Conservation (phyloP, 208 protist genomes). For the Crithidia sp. region DNA sequence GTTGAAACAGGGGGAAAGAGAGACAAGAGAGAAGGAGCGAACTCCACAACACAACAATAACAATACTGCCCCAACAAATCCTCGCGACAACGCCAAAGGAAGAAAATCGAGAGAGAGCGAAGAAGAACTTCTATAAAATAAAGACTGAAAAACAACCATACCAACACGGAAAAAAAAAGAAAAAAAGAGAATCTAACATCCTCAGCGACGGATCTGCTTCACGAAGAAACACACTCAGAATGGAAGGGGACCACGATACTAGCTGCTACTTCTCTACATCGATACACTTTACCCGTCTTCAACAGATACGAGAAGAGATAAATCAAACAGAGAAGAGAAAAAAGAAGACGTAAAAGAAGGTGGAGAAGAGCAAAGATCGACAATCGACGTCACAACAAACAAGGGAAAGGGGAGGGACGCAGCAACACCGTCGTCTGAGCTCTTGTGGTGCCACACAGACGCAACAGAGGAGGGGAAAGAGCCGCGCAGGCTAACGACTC, state of each 20-base stretch:
- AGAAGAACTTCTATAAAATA: too few relatives aligned
- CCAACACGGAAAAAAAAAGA: not conserved
- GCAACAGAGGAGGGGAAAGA: too few relatives aligned
- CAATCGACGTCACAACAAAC: not conserved
- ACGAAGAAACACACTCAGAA: not conserved
- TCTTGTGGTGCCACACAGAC: too few relatives aligned
- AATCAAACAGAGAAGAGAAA: not conserved
- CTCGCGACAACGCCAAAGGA: not conserved
- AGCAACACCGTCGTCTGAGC: too few relatives aligned
- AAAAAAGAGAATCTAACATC: not conserved
- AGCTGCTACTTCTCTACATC: not conserved
- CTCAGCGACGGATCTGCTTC: not conserved
- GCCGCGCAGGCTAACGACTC: too few relatives aligned
- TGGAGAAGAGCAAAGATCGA: not conserved
- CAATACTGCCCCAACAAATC: too few relatives aligned
- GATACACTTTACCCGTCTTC: not conserved
- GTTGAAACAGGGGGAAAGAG: not conserved
- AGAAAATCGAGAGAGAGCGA: not conserved
- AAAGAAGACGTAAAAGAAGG: not conserved
- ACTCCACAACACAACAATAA: not conserved
- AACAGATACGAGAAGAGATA: not conserved
- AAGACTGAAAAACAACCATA: not conserved
- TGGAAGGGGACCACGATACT: not conserved
- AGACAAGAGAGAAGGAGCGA: conserved; percentile 1
- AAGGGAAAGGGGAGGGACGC: not conserved